Evolutionary conservation across 768 basidiomycete genomes (phyloP).

Genomic region (Myochromella boudieri): DNA sequence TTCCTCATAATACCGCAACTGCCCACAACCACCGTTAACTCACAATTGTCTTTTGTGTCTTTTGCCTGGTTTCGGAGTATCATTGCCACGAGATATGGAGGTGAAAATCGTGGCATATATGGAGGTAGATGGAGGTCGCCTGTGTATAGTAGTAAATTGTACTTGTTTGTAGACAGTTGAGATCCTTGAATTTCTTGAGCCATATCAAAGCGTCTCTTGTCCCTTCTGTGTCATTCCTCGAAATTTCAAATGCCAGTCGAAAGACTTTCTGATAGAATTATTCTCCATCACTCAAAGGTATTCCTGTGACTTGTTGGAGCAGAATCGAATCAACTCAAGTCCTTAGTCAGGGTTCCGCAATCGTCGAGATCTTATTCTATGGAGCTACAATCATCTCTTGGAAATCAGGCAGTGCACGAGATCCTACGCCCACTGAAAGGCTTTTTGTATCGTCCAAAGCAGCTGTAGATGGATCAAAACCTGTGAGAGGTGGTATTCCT

Average conservation of each 20-base stretch:
- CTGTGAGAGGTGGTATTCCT: constrained; percentile 58
- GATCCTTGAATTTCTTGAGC: no score
- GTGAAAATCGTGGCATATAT: no score
- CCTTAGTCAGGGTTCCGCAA: constrained; percentile 56
- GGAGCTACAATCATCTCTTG: constrained; percentile 90
- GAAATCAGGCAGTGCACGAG: constrained; percentile 50
- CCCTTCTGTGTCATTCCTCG: not conserved
- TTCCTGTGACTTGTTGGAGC: not conserved
- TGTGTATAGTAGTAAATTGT: no score
- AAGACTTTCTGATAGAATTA: constrained; percentile 38
- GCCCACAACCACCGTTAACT: no score
- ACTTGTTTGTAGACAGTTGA: no score
- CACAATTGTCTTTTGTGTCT: no score
- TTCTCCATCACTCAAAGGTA: constrained; percentile 68
- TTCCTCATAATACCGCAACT: no score
- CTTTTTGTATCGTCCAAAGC: constrained; percentile 85
- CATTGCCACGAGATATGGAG: no score
- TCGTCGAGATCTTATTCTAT: constrained; percentile 66
- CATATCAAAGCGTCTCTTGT: no score
- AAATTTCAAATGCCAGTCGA: constrained; percentile 57
- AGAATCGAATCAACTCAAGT: not conserved
- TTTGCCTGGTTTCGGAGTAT: no score
- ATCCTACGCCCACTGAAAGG: constrained; percentile 52
- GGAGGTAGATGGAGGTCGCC: no score
- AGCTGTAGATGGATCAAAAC: constrained; percentile 75